Evolutionary conservation across 2,329 filamentous ascomycete species (phyloP).

Genomic region (Cladophialophora bantiana): DNA sequence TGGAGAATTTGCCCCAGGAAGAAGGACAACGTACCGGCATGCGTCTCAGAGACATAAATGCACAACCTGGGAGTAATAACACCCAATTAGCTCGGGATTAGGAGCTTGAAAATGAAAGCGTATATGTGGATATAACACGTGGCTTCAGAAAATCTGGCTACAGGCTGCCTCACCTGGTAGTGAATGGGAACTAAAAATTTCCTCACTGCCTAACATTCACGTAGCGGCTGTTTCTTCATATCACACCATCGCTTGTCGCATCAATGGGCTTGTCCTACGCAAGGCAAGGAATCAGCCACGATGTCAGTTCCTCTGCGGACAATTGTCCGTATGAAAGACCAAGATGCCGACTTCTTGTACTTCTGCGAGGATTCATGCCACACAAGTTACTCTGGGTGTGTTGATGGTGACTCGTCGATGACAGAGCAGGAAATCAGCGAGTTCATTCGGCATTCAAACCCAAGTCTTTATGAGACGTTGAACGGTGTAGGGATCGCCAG

Average conservation of each 20-base stretch:
- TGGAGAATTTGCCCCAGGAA: background rate
- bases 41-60: background rate
- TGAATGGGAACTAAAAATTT: constrained; percentile 1
- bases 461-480: constrained; percentile 20
- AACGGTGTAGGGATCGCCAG: constrained; percentile 19
- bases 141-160: too few relatives aligned
- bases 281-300: background rate
- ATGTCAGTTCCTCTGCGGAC: background rate
- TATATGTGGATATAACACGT: background rate
- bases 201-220: background rate
- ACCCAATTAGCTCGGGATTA: background rate
- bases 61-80: background rate
- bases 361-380: constrained; percentile 21
- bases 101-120: background rate
- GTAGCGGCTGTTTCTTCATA: background rate
- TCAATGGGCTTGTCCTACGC: background rate
- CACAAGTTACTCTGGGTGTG: constrained; percentile 24
- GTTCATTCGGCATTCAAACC: constrained; percentile 23
- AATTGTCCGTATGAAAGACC: background rate
- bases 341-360: constrained; percentile 18
- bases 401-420: constrained; percentile 22
- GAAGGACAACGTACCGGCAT: background rate
- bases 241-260: background rate
- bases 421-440: constrained; percentile 22
- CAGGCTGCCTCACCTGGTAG: constrained; percentile 16